Percentiles rank a stretch among this genome's conserved stretches.
Conservation (phyloP, 2,329 filamentous ascomycete species). For the Juglanconis juglandina region DNA sequence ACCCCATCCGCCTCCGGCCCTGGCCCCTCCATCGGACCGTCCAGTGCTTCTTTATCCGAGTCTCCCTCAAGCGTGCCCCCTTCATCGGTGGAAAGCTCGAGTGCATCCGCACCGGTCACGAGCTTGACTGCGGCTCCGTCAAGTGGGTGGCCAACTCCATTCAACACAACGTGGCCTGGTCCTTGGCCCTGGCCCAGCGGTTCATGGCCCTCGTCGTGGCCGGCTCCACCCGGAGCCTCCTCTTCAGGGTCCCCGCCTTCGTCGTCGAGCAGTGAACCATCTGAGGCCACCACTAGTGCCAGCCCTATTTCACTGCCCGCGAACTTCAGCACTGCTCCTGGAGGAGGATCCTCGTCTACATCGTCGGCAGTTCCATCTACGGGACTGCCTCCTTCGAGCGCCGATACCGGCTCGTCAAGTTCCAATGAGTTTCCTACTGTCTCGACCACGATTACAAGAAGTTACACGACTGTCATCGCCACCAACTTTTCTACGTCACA, state of each 20-base stretch:
- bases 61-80: not conserved
- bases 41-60: not conserved
- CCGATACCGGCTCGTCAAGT: not conserved
- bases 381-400: not conserved
- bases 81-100: not conserved
- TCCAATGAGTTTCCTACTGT: not conserved
- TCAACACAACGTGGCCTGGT: not conserved
- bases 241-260: not conserved
- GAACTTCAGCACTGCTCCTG: not conserved
- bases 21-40: not conserved
- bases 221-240: not conserved
- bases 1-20: not conserved
- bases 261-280: not conserved
- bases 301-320: not conserved
- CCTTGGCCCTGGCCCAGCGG: not conserved
- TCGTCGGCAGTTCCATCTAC: not conserved
- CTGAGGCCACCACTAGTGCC: not conserved
- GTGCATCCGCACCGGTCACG: not conserved
- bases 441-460: constrained; percentile 15
- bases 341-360: not conserved
- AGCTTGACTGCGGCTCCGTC: not conserved
- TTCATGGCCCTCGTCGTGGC: not conserved
- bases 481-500: constrained; percentile 18
- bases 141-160: not conserved
- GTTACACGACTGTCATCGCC: constrained; percentile 13